A percentile compares a stretch with the other conserved stretches of the same genome.
Conservation (phyloP, 768 basidiomycete species). For the Neoboletus magnificus region DNA sequence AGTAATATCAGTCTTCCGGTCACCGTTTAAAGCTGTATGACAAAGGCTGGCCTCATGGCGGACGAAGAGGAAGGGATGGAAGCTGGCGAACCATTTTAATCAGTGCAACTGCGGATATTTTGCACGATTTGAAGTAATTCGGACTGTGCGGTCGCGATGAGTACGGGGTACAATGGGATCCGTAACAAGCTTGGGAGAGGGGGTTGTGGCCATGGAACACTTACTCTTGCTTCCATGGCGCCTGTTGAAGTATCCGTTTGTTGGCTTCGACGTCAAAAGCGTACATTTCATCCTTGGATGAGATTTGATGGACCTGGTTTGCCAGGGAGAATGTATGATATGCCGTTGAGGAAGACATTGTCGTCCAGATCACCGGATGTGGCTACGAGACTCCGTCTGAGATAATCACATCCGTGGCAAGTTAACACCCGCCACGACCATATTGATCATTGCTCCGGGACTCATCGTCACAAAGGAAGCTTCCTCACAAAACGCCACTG, state of each 20-base stretch:
- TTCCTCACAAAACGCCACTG: no score
- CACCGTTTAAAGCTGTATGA: not conserved
- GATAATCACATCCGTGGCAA: no score
- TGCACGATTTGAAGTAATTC: constrained; percentile 83
- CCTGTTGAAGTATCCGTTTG: constrained; percentile 58
- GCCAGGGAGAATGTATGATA: constrained; percentile 69
- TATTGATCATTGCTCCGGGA: no score
- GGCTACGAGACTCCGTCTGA: not conserved
- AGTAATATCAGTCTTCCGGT: not conserved
- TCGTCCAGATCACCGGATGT: not conserved
- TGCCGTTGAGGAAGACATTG: constrained; percentile 51
- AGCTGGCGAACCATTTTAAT: constrained; percentile 85
- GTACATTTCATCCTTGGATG: no score
- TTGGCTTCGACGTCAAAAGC: constrained; percentile 69
- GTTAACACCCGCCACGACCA: no score
- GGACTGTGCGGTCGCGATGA: constrained; percentile 43
- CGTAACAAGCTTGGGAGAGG: not conserved
- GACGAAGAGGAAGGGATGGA: not conserved
- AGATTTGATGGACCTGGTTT: constrained; percentile 67
- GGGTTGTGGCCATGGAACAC: constrained; percentile 21
- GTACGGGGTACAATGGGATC: not conserved
- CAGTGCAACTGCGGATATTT: constrained; percentile 91
- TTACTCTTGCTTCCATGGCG: constrained; percentile 88
- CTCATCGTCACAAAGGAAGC: no score
- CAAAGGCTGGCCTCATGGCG: not conserved